Evolutionary conservation across 495 filamentous ascomycete species (phyloP), one percentile per base, ranked within the genome.

Genomic region (Cercophora newfieldiana): DNA sequence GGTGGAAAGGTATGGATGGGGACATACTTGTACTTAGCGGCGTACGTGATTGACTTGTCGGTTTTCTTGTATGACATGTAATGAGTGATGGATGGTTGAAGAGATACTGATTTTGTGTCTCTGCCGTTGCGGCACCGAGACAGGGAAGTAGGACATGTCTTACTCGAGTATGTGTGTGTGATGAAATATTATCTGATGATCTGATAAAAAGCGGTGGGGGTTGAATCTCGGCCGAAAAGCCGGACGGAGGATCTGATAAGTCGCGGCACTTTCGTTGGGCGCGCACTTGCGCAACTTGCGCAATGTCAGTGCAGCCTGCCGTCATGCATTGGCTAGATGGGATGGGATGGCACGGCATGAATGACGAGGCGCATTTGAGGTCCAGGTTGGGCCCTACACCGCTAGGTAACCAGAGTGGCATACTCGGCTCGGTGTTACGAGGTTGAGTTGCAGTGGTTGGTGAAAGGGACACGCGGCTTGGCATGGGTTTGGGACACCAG

Each of bases 351-450:
- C 5, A 33, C n/a, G 50, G 21, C 8, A 53, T 7, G 50, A 19
- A 53, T 53, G 50, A 53, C n/a, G 50, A 53, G 50, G 50, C 50
- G n/a, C n/a, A n/a, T n/a, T n/a, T n/a, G n/a, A n/a, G 21, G 25
- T 26, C 7, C n/a, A 2, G 8, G 6, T 22, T 53, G n/a, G n/a
- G n/a, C n/a, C n/a, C n/a, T 53, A 14, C 19, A 53, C 24, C n/a
- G 19, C 50, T 44, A 44, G 37, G 37, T 44, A 2, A 44, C 37
- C 12, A 16, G 25, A 53, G 21, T 51, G 16, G n/a, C n/a, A 26
- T 26, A 26, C 50, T 6, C 2, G 54, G 22, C 26, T 57, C 54
- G 54, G 54, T 26, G 54, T 26, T 57, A 57, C 54, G 54, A 57
- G 25, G 54, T 30, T 29, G 54, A 7, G 24, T 7, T 28, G 2